Percentiles rank a stretch among this genome's conserved stretches.
Conservation (phyloP, 352 stramenopile species). For the Nothophytophthora sp. region DNA sequence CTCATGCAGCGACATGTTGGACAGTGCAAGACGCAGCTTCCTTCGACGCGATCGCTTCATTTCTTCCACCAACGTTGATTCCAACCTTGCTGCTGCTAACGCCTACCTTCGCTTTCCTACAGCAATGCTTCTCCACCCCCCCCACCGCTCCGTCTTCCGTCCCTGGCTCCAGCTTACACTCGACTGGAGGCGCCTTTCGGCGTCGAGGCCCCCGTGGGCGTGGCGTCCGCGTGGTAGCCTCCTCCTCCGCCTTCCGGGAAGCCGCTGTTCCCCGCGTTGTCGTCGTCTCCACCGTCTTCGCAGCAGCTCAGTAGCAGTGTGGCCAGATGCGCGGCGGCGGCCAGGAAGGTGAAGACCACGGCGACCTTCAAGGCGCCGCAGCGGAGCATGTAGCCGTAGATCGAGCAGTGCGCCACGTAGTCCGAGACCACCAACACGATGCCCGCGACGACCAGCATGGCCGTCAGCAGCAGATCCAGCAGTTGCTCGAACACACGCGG, state of each 20-base stretch:
- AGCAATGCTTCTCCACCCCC: too few relatives aligned
- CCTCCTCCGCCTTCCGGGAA: slow-evolving; percentile 7
- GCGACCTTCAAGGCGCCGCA: slow-evolving; percentile 50
- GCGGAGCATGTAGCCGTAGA: slow-evolving; percentile 75
- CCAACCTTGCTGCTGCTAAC: too few relatives aligned
- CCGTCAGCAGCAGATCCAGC: slow-evolving; percentile 53
- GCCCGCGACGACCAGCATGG: slow-evolving; percentile 60
- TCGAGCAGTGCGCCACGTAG: slow-evolving; percentile 59
- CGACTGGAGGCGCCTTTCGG: slow-evolving; percentile 29
- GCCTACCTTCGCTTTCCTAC: too few relatives aligned
- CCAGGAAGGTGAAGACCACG: slow-evolving; percentile 71
- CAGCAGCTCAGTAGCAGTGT: slow-evolving; percentile 57
- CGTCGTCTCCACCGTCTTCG: slow-evolving; percentile 12
- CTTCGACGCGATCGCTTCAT: too few relatives aligned
- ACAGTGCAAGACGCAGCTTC: too few relatives aligned
- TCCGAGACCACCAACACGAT: slow-evolving; percentile 72
- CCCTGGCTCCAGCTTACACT: slow-evolving; percentile 18
- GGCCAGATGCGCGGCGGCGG: slow-evolving; percentile 49
- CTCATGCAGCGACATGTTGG: neutral
- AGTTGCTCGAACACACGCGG: slow-evolving; percentile 45
- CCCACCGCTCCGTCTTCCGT: neutral
- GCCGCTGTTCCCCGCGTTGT: slow-evolving; percentile 10
- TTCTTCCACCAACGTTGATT: too few relatives aligned
- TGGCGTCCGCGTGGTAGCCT: slow-evolving; percentile 23
- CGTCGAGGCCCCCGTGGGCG: slow-evolving; percentile 17